Base-by-base conservation (phyloP, 352 stramenopile genomes). In the Globisporangium okanoganense region DNA sequence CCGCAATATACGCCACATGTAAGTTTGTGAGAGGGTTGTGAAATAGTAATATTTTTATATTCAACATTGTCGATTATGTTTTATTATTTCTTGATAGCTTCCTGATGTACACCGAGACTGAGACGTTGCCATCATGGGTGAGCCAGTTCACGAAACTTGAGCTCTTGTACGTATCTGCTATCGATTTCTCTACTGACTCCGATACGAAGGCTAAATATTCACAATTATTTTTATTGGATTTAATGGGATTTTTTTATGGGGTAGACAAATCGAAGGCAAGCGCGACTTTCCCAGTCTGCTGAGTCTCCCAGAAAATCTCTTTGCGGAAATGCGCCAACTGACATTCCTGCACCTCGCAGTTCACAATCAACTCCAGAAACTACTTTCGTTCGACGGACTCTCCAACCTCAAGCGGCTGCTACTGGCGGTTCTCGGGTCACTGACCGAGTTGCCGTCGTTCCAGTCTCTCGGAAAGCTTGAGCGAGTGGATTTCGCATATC, bases 261-360 rank as follows among this genome's bases (percentile, higher is more conserved):
- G 49, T 13, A 80, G 72, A 24, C 59, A 76, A 25, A 69, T 72
- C 36, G 61, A 72, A 51, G 65, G 61, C 4, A 66, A 56, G 29
- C 29, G 51, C n/a, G 51, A 33, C 5, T 44, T 57, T 10, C 3
- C 5, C 1, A 57, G 47, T 24, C 33, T 57, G 8, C 6, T 22
- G 3, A 57, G 51, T 22, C n/a, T 51, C 20, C 44, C 44, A 16
- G 9, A 33, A 3, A 12, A 51, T 27, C 44, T 51, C 44, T 51
- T 58, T 16, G 0, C 0, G 5, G 2, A 55, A 0, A 76, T 72
- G 64, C 33, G 9, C 7, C 22, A 47, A 0, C 56, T 74, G 3
- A 7, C 31, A 25, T 64, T 69, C 24, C 14, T 74, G 0, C 67
- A 69, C 41, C 50, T 74, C 0, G 64, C 59, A 4, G 24, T 53